Conservation (phyloP, 2,329 filamentous ascomycete genomes). For the Bertia moriformis region DNA sequence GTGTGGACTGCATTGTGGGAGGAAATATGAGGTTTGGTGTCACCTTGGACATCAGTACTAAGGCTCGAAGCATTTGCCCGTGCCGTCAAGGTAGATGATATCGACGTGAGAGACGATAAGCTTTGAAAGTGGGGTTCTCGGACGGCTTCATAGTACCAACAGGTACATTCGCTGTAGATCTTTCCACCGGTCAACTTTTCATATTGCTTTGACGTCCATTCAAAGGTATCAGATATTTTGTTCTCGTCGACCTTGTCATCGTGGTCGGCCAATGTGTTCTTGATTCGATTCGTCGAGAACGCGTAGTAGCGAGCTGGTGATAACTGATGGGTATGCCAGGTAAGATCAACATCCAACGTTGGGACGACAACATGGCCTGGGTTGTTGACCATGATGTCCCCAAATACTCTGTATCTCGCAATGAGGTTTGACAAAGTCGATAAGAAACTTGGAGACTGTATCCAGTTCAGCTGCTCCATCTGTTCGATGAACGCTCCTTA, state of each 20-base stretch:
- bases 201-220: constrained; percentile 59
- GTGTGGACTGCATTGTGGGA: constrained; percentile 63
- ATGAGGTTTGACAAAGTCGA: constrained; percentile 52
- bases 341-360: constrained; percentile 61
- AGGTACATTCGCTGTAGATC: constrained; percentile 64
- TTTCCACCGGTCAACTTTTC: constrained; percentile 43
- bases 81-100: constrained; percentile 5
- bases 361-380: constrained; percentile 41
- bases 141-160: constrained; percentile 71
- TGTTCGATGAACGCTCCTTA: constrained; percentile 56
- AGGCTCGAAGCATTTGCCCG: background rate
- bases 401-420: constrained; percentile 50
- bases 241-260: constrained; percentile 69
- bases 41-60: constrained; percentile 29
- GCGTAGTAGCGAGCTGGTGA: constrained; percentile 45
- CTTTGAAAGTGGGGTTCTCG: constrained; percentile 36
- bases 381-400: constrained; percentile 36
- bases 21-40: constrained; percentile 55
- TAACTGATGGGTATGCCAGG: constrained; percentile 72
- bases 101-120: too few species aligned
- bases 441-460: constrained; percentile 52
- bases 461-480: constrained; percentile 66
- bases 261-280: constrained; percentile 61
- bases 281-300: constrained; percentile 29
- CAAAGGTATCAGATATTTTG: constrained; percentile 49